Conservation (phyloP, 129 eudicot species). For the Escallonia rubra region DNA sequence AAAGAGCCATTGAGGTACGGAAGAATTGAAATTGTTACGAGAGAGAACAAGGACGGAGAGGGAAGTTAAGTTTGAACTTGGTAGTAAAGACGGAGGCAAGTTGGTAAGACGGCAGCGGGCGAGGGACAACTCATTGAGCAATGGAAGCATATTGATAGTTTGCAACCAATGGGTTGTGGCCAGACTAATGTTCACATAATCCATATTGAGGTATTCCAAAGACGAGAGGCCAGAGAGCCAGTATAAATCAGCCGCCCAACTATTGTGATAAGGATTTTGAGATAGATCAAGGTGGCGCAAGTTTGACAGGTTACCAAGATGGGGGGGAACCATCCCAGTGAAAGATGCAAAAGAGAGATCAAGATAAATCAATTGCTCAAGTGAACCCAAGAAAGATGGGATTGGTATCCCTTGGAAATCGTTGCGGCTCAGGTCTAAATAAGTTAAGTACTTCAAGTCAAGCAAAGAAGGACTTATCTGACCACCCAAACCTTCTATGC, state of each 20-base stretch:
- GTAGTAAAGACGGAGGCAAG: too few species aligned
- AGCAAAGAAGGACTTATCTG: slow-evolving; percentile 14
- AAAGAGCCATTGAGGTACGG: too few species aligned
- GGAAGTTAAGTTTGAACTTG: too few species aligned
- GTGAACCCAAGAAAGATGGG: slow-evolving; percentile 27
- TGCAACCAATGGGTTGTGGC: slow-evolving; percentile 8
- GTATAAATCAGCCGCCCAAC: neutral
- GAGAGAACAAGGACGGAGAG: too few species aligned
- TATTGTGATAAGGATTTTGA: neutral
- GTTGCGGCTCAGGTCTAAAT: slow-evolving; percentile 22
- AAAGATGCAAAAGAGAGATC: slow-evolving; percentile 9
- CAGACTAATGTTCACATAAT: neutral
- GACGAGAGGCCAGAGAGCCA: slow-evolving; percentile 1
- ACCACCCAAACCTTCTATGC: neutral
- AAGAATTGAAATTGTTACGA: too few species aligned
- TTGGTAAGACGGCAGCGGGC: slow-evolving; percentile 8
- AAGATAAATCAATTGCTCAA: slow-evolving; percentile 13
- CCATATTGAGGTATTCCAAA: slow-evolving; percentile 9
- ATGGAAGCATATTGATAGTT: slow-evolving; percentile 24
- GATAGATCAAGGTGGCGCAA: slow-evolving; percentile 22
- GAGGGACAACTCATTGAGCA: slow-evolving; percentile 11
- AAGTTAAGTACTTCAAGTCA: slow-evolving; percentile 7
- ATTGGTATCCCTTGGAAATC: slow-evolving; percentile 9
- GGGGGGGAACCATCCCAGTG: slow-evolving; percentile 16
- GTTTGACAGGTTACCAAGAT: slow-evolving; percentile 24